Percentiles rank a stretch among this genome's conserved stretches.
Evolutionary conservation across 495 filamentous ascomycete genomes (phyloP).

Genomic region (Pseudoneurospora amorphoporcata): DNA sequence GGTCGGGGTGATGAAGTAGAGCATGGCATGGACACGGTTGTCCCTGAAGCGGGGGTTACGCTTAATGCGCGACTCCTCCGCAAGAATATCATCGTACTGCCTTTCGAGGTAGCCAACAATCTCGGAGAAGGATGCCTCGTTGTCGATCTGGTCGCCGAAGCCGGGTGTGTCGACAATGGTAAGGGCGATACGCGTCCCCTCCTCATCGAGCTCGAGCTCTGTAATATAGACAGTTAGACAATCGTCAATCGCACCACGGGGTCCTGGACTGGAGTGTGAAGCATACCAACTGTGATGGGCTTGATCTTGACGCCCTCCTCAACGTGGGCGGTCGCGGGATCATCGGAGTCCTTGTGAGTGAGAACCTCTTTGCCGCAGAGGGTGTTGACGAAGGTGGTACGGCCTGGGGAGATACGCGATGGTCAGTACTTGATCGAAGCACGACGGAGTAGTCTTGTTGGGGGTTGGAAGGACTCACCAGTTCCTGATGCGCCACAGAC

Average conservation of each 20-base stretch:
- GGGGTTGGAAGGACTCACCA: slow-evolving; percentile 46
- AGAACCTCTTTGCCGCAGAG: slow-evolving; percentile 93
- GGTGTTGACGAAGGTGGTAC: slow-evolving; percentile 98
- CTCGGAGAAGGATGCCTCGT: slow-evolving; percentile 95
- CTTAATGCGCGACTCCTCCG: slow-evolving; percentile 99
- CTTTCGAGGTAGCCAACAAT: slow-evolving; percentile 96
- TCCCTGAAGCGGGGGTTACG: slow-evolving; percentile 99
- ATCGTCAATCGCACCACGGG: not conserved
- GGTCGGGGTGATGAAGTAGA: slow-evolving; percentile 99
- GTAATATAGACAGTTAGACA: slow-evolving; percentile 11
- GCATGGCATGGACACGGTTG: slow-evolving; percentile 92
- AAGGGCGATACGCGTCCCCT: slow-evolving; percentile 93
- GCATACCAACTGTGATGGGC: slow-evolving; percentile 88
- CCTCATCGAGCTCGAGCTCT: slow-evolving; percentile 96
- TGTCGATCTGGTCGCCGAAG: slow-evolving; percentile 98
- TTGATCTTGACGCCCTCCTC: slow-evolving; percentile 98
- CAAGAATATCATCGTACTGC: slow-evolving; percentile 98
- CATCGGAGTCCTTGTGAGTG: slow-evolving; percentile 78
- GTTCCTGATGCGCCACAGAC: slow-evolving; percentile 98
- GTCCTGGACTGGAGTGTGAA: slow-evolving; percentile 17
- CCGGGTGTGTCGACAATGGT: slow-evolving; percentile 98
- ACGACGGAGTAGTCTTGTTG: not conserved
- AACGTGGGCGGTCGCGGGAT: slow-evolving; percentile 75
- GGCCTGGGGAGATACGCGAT: slow-evolving; percentile 44
- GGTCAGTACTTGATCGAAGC: slow-evolving; percentile 11